Conservation (phyloP, 1,284 basidiomycete species). For the Papiliotrema nemorosa region DNA sequence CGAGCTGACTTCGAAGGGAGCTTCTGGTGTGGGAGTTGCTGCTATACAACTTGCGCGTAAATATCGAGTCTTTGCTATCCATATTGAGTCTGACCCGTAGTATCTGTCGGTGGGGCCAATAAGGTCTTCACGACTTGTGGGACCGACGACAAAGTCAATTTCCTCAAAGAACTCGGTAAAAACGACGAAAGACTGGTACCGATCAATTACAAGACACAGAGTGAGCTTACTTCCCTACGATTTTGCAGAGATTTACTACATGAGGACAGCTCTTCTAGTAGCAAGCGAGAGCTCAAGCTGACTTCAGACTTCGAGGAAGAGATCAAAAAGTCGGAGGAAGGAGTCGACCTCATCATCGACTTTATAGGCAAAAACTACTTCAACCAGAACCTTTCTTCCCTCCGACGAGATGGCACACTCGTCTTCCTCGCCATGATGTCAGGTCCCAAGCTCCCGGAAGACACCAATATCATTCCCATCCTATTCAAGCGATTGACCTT, state of each 20-base stretch:
- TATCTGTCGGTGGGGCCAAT: slow-evolving; percentile 45
- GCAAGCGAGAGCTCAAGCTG: too few relatives aligned
- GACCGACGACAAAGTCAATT: slow-evolving; percentile 75
- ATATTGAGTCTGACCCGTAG: slow-evolving; percentile 49
- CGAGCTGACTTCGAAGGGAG: slow-evolving; percentile 52
- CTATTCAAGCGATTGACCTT: slow-evolving; percentile 79
- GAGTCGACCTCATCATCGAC: slow-evolving; percentile 74
- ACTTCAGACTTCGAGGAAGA: slow-evolving; percentile 52
- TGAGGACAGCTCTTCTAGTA: not conserved
- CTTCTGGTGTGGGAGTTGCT: slow-evolving; percentile 84
- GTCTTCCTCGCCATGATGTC: slow-evolving; percentile 46
- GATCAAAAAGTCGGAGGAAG: slow-evolving; percentile 45
- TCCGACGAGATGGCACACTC: slow-evolving; percentile 77
- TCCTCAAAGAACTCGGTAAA: slow-evolving; percentile 57
- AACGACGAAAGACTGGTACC: slow-evolving; percentile 63
- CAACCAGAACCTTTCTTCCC: slow-evolving; percentile 70
- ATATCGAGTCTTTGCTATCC: slow-evolving; percentile 35
- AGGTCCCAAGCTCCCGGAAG: slow-evolving; percentile 64
- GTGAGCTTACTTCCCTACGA: slow-evolving; percentile 51
- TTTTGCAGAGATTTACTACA: too few relatives aligned
- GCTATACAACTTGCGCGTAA: slow-evolving; percentile 82
- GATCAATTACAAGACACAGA: slow-evolving; percentile 80
- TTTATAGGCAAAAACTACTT: slow-evolving; percentile 69
- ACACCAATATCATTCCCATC: slow-evolving; percentile 62
- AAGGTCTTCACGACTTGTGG: slow-evolving; percentile 82